Evolutionary conservation across 805 yeast species (phyloP), one percentile per base, ranked within the genome.

Genomic region (Kuraishia ogatae): DNA sequence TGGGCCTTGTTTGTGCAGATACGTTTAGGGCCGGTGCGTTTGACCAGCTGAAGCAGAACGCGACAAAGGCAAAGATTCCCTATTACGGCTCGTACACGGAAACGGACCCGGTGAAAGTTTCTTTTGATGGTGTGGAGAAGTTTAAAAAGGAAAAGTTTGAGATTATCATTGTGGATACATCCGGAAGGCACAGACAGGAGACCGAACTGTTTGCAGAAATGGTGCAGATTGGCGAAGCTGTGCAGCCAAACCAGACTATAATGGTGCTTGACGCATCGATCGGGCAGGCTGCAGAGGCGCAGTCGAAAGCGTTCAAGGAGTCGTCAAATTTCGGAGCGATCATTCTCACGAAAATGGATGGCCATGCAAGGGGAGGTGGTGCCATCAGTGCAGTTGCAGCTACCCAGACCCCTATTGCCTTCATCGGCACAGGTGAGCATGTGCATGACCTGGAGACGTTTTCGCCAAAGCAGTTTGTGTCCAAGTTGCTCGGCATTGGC

Each of bases 11-110:
- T 24, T 94, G 99, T 81, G 99, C 99, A 1, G 99, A 94, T 76
- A 94, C 99, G 29, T 94, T 93, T 78, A 85, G 99, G 79, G 99
- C 99, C 43, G 99, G 99, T 79, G 99, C 99, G 1, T 93, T 93
- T 75, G 99, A 93, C 72, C 99, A 93, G 77, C 80, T 93, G 71
- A 93, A 94, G 69, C 99, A 93, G 72, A 93, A 93, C 71, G 98
- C 99, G 23, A 90, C 93, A 54, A 89, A 90, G 74, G 96, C 99
- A 1, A 83, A 87, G 62, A 89, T 93, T 55, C 98, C 99, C 50
- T 93, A 83, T 71, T 93, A 84, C 69, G 99, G 99, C 63, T 87
- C 96, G 6, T 94, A 94, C 70, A 84, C 94, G 2, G 98, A 93
- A 73, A 89, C 96, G 1, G 96, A 94, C 66, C 99, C 99, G 1